Conservation (phyloP, 805 yeast genomes). For the Zygoascus ofunaensis region DNA sequence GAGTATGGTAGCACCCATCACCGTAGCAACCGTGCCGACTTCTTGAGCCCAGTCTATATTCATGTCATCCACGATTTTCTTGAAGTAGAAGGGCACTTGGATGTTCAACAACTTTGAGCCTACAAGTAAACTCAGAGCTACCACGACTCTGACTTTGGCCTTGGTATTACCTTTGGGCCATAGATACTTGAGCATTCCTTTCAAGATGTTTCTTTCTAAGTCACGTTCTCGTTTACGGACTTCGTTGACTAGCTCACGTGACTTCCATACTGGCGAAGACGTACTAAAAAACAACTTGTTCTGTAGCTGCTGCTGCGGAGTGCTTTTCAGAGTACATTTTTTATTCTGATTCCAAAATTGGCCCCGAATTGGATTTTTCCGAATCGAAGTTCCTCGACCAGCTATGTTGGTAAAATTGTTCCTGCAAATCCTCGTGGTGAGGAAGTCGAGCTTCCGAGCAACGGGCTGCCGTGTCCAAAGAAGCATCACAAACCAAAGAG, state of each 20-base stretch:
- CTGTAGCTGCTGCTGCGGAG: no score
- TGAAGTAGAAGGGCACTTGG: constrained; percentile 93
- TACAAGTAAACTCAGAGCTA: constrained; percentile 66
- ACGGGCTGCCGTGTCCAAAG: no score
- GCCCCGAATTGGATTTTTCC: no score
- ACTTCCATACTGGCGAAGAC: not conserved
- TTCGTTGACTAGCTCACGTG: not conserved
- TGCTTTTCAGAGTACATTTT: no score
- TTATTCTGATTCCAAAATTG: no score
- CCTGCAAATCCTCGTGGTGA: no score
- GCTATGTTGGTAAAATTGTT: no score
- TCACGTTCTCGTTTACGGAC: constrained; percentile 4
- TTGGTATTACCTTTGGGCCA: constrained; percentile 29
- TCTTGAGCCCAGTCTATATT: constrained; percentile 74
- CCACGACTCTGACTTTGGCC: constrained; percentile 57
- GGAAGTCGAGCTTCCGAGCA: no score
- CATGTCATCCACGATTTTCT: constrained; percentile 81
- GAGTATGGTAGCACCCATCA: constrained; percentile 58
- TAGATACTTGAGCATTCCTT: constrained; percentile 24
- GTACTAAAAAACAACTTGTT: not conserved
- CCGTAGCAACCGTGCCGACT: constrained; percentile 55
- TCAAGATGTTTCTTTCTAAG: constrained; percentile 18
- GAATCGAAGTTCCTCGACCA: no score
- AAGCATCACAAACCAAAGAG: no score
- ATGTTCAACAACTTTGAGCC: constrained; percentile 81